Base-by-base conservation (phyloP, 768 basidiomycete genomes). In the Saitozyma sp. region DNA sequence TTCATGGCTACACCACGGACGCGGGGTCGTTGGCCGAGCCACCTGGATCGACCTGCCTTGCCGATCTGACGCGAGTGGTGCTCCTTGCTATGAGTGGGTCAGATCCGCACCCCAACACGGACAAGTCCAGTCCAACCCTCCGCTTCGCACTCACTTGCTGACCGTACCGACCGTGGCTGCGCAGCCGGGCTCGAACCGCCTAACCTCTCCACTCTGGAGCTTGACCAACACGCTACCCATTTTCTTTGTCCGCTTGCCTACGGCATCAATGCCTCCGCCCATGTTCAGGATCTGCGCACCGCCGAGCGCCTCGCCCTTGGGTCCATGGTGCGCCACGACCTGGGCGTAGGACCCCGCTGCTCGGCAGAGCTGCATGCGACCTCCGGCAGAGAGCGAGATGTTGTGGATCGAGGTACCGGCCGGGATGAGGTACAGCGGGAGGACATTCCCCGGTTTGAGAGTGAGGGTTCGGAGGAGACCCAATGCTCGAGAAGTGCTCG, bases 1-100 rank as follows among this genome's bases (percentile, higher is more conserved):
- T 96, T 97, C 93, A 95, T 95, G 49, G 93, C 93, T 67, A 96
- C 88, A 87, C 93, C 93, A 79, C 93, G 88, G 51, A 95, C 92
- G 40, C 84, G 84, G 0, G 93, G 93, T 68, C 91, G 80, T 74
- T 86, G 81, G 16, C 94, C 94, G 17, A 97, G 80, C 91, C 92
- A 94, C 43, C 94, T 84, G 48, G 83, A 83, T 67, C 95, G 82
- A 39, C 96, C 96, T 8, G 96, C 96, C 80, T 98, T 99, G 13
- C 93, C 96, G 41, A 97, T 80, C 50, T 82, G 86, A 13, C 87
- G 83, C 64, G 88, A 86, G 79, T 92, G 91, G 87, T 92, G 92
- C 59, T 94, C 82, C 45, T 87, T 84, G 77, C 79, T 80, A 57
- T 11, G 38, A 2, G 39, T 50, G 16, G 17, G 40, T 55, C 50